A percentile compares a stretch with the other conserved stretches of the same genome.
These are phyloP conservation scores for Yamadazyma taylorii DNA, from an alignment of 1,139 yeast genomes.

Conservation along the genomic window DNA sequence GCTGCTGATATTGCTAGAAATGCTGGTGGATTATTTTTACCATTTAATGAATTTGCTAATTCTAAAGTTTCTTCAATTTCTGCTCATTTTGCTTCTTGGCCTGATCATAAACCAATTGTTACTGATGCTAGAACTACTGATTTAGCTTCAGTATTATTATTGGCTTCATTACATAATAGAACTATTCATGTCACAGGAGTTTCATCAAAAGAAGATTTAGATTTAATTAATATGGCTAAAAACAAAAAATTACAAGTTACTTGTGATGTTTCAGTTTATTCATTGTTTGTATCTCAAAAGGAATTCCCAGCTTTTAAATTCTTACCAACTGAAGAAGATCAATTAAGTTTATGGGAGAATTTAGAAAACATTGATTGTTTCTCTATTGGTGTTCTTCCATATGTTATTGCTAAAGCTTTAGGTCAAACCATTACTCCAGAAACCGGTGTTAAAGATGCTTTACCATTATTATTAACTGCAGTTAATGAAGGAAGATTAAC, in stretches of 20 bases:
- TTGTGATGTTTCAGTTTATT: constrained; percentile 83
- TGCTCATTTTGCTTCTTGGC: constrained; percentile 83
- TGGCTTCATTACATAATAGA: constrained; percentile 86
- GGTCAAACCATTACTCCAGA: constrained; percentile 66
- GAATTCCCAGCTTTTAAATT: constrained; percentile 61
- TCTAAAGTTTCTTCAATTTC: constrained; percentile 75
- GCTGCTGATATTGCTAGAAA: constrained; percentile 62
- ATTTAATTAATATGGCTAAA: constrained; percentile 83
- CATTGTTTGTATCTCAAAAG: constrained; percentile 73
- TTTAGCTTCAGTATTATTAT: constrained; percentile 82
- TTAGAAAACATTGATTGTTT: constrained; percentile 78
- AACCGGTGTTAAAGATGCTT: constrained; percentile 73
- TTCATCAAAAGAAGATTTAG: constrained; percentile 76
- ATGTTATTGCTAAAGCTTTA: constrained; percentile 63
- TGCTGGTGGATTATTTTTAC: constrained; percentile 80
- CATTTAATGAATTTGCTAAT: constrained; percentile 71
- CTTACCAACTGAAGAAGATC: constrained; percentile 82
- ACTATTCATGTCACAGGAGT: constrained; percentile 90
- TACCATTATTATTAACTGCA: constrained; percentile 82
- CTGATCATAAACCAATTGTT: constrained; percentile 76
- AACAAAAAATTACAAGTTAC: constrained; percentile 80
- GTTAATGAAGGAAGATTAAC: constrained; percentile 74
- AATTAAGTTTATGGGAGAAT: constrained; percentile 78
- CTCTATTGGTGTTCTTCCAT: constrained; percentile 82
- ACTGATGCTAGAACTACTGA: constrained; percentile 93